A percentile compares a stretch with the other conserved stretches of the same genome.
Evolutionary conservation across 73 alveolate genomes (phyloP).

Genomic region (Stentor coeruleus): DNA sequence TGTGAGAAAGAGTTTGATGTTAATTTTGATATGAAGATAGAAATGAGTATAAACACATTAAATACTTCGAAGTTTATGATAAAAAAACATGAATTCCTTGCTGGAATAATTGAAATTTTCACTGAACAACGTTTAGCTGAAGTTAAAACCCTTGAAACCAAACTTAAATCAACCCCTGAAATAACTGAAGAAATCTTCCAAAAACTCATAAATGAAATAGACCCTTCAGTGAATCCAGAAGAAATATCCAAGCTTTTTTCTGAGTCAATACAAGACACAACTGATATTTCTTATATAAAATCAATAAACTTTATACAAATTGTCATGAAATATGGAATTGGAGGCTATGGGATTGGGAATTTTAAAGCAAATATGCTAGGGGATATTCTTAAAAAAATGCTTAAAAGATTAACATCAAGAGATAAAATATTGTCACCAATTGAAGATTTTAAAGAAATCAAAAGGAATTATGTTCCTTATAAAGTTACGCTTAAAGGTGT

Average conservation of each 20-base stretch:
- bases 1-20: background rate
- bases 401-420: background rate
- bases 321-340: background rate
- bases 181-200: background rate
- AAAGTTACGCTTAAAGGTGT: background rate
- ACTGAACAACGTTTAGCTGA: background rate
- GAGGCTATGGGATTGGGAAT: background rate
- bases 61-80: background rate
- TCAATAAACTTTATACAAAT: background rate
- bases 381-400: background rate
- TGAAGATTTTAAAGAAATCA: too few species aligned
- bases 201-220: background rate
- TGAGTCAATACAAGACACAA: background rate
- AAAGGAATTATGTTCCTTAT: background rate
- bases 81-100: too few species aligned
- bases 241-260: background rate
- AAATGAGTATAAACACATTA: background rate
- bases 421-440: background rate
- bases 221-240: background rate
- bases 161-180: background rate
- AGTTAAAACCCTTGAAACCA: background rate
- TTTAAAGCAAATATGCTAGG: background rate
- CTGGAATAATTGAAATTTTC: background rate
- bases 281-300: background rate
- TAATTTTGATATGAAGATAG: background rate